Base-by-base conservation (phyloP, 2,329 filamentous ascomycete species). In the Aspergillus uvarum region DNA sequence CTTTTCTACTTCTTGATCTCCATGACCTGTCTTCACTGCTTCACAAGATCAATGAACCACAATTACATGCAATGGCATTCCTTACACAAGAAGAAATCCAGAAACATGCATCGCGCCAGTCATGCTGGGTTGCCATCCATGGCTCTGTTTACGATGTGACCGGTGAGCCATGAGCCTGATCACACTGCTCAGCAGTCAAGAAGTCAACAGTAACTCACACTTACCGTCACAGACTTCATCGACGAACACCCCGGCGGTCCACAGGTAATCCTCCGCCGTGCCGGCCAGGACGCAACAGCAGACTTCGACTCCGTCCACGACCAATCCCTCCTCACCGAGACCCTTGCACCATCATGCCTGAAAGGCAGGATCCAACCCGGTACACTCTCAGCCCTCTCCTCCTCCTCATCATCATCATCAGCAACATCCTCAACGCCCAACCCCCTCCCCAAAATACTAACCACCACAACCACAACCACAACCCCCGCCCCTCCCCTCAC, bases 41-140 rank as follows among this genome's bases (percentile, higher is more conserved):
- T 29, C 26, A 8, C 26, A 29, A 29, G 26, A 8, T 29, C 26
- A 29, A 29, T 22, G 2, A 22, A 29, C 26, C 2, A 29, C 26
- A 8, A 10, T 29, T 29, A 1, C 6, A 29, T 6, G 14, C 2
- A 21, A 55, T 55, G 53, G n/a, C 44, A 22, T 22, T 47, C 8
- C 79, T 84, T 58, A 82, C 80, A 0, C 68, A 77, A 4, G 72
- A 80, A 29, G 81, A 84, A 62, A 77, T 85, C 26, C 77, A 80
- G 66, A 80, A 77, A 59, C 83, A 84, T 60, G 76, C 77, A 35
- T 76, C 63, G 14, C 74, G 77, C 55, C 70, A 79, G 10, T 81
- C 83, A 52, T 82, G 81, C 62, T 84, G 82, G 82, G 73, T 85
- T 10, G 79, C 79, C 0, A 75, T 84, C 3, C 78, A 82, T 58